Conservation (phyloP, 139 green algal genomes). For the Picochlorum sp. region DNA sequence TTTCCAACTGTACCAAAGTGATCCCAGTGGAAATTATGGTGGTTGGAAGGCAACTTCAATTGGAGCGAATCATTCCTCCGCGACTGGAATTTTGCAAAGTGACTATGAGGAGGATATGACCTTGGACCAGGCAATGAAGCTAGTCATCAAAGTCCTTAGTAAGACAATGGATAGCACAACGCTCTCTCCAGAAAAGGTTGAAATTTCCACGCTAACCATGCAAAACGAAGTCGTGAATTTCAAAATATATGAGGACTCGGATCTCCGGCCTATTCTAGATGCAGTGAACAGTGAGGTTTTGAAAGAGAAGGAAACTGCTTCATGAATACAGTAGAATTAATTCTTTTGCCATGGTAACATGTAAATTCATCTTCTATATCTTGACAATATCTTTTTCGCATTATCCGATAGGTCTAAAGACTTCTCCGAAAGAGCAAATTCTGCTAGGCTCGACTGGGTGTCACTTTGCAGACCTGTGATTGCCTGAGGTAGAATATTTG, state of each 20-base stretch:
- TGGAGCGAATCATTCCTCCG: slow-evolving; percentile 78
- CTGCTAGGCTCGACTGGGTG: background rate
- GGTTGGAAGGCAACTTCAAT: slow-evolving; percentile 97
- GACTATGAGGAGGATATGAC: slow-evolving; percentile 83
- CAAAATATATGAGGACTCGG: slow-evolving; percentile 59
- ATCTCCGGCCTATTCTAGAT: slow-evolving; percentile 72
- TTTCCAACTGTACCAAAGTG: slow-evolving; percentile 97
- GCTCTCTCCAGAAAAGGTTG: slow-evolving; percentile 87
- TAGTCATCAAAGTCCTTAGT: slow-evolving; percentile 87
- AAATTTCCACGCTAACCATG: slow-evolving; percentile 76
- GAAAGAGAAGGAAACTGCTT: slow-evolving; percentile 43
- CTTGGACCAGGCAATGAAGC: slow-evolving; percentile 58
- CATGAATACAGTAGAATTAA: background rate
- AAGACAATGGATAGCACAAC: slow-evolving; percentile 96
- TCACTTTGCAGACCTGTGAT: background rate
- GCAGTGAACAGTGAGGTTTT: slow-evolving; percentile 56
- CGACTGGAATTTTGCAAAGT: slow-evolving; percentile 82
- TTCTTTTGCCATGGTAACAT: too few relatives aligned
- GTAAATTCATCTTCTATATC: background rate
- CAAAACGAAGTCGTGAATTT: slow-evolving; percentile 48
- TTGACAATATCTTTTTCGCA: background rate
- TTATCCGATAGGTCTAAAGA: background rate
- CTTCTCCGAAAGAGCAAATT: slow-evolving; percentile 9
- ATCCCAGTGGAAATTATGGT: slow-evolving; percentile 94
- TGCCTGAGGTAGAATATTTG: slow-evolving; percentile 7